These are phyloP conservation scores for Tricholomella constricta DNA, from an alignment of 768 basidiomycete genomes.

Conservation along the genomic window DNA sequence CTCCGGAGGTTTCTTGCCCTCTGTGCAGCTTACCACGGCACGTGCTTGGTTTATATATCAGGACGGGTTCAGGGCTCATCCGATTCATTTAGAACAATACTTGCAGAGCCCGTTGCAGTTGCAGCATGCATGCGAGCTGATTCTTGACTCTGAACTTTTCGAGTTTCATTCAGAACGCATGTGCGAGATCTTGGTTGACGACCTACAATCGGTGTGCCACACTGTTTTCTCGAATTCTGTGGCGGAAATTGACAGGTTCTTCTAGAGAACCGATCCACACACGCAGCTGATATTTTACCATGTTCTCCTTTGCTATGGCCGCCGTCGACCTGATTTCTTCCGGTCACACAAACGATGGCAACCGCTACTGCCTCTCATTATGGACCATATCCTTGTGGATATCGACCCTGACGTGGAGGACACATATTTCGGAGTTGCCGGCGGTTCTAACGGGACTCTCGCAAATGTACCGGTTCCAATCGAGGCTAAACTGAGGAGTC, in stretches of 20 bases:
- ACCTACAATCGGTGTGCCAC: constrained; percentile 61
- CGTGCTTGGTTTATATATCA: constrained; percentile 23
- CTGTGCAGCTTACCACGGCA: constrained; percentile 87
- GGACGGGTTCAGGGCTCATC: too few relatives aligned
- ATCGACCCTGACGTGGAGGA: constrained; percentile 77
- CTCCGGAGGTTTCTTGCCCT: constrained; percentile 76
- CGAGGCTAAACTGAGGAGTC: constrained; percentile 76
- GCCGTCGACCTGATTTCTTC: constrained; percentile 67
- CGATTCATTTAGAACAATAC: constrained; percentile 62
- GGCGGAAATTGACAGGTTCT: not conserved
- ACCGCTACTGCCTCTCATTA: constrained; percentile 75
- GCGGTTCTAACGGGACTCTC: constrained; percentile 35
- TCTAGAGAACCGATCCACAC: constrained; percentile 84
- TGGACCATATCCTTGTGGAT: constrained; percentile 83
- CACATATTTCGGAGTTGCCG: constrained; percentile 48
- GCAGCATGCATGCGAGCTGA: constrained; percentile 74
- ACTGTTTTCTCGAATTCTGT: constrained; percentile 9
- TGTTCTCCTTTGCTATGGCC: constrained; percentile 75
- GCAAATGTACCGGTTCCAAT: constrained; percentile 65
- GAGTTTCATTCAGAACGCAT: constrained; percentile 90
- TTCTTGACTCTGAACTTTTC: constrained; percentile 87
- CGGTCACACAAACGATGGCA: constrained; percentile 85
- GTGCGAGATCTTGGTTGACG: constrained; percentile 75
- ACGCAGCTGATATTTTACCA: constrained; percentile 77
- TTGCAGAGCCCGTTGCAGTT: constrained; percentile 83